These are phyloP conservation scores for Colletotrichum destructivum DNA, from an alignment of 2,329 filamentous ascomycete species.

Conservation along the genomic window DNA sequence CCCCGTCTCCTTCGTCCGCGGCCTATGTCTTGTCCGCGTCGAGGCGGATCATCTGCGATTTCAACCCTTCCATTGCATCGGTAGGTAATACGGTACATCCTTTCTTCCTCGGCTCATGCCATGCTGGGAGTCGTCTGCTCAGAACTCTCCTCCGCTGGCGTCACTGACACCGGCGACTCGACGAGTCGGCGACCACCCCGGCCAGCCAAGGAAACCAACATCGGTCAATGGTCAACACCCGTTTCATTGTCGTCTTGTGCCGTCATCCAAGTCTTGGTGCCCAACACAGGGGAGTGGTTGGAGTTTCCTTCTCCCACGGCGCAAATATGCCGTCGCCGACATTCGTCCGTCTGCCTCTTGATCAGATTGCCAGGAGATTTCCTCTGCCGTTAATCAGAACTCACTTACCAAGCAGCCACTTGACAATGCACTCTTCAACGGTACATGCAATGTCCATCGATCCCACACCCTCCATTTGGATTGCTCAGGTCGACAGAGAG, in stretches of 20 bases:
- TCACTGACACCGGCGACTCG: not conserved
- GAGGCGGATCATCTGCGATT: conserved; percentile 16
- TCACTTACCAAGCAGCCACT: conserved; percentile 5
- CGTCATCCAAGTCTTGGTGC: conserved; percentile 10
- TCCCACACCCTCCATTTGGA: not conserved
- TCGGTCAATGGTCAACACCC: conserved; percentile 20
- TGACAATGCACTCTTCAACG: not conserved
- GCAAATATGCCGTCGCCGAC: conserved; percentile 20
- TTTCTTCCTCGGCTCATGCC: not conserved
- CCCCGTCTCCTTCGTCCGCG: conserved; percentile 24
- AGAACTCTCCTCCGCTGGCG: not conserved
- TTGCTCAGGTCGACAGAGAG: not conserved
- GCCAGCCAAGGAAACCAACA: not conserved
- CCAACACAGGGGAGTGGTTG: not conserved
- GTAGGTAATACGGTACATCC: not conserved
- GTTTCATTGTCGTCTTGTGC: conserved; percentile 25
- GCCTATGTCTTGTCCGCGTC: conserved; percentile 28
- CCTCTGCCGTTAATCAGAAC: conserved; percentile 1
- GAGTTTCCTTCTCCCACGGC: conserved; percentile 25
- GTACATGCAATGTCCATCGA: not conserved
- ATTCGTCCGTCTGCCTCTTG: conserved; percentile 8
- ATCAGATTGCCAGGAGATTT: conserved; percentile 31
- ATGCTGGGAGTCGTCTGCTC: too few relatives aligned
- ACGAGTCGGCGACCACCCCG: not conserved
- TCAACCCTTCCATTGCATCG: not conserved